A percentile compares a stretch with the other conserved stretches of the same genome.
phyloP scores from a whole-genome alignment of 768 basidiomycete species.

The Artomyces pyxidatus region DNA sequence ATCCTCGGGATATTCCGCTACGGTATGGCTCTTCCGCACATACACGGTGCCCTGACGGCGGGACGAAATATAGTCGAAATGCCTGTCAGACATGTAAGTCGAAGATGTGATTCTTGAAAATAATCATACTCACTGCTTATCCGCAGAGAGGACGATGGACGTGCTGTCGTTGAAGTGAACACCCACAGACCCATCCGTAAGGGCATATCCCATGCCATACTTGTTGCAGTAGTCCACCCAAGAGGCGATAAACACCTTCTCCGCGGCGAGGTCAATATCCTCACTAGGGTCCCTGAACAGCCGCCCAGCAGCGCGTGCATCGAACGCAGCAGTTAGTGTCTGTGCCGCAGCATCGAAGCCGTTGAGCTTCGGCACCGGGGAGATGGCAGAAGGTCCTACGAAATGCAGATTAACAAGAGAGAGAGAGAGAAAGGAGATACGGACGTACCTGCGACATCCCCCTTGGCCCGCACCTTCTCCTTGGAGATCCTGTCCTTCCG shows the following conservation, averaged over 20 bases:
- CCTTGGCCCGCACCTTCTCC: constrained; percentile 1
- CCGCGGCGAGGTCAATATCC: constrained; percentile 45
- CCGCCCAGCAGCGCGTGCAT: constrained; percentile 51
- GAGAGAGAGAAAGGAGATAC: too few species aligned
- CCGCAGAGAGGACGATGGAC: constrained; percentile 73
- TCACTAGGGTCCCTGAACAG: constrained; percentile 61
- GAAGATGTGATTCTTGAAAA: neutral
- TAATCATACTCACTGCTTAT: constrained; percentile 61
- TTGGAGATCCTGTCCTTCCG: constrained; percentile 16
- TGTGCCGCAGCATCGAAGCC: constrained; percentile 62
- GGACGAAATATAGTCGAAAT: constrained; percentile 83
- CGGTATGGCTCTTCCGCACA: constrained; percentile 62
- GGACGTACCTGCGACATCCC: neutral
- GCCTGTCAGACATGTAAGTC: constrained; percentile 34
- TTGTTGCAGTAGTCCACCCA: constrained; percentile 99
- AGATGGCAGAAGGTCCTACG: constrained; percentile 19
- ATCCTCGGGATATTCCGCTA: constrained; percentile 68
- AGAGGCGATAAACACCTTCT: constrained; percentile 88
- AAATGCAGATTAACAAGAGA: too few species aligned
- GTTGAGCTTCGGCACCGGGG: constrained; percentile 29
- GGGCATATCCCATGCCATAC: constrained; percentile 98
- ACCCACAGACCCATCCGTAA: constrained; percentile 91
- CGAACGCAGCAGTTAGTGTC: constrained; percentile 52
- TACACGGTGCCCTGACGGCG: constrained; percentile 58
- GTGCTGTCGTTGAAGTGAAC: constrained; percentile 98